A percentile compares a stretch with the other conserved stretches of the same genome.
Evolutionary conservation across 73 alveolate genomes (phyloP).

Genomic region (Symbiodinium natans): DNA sequence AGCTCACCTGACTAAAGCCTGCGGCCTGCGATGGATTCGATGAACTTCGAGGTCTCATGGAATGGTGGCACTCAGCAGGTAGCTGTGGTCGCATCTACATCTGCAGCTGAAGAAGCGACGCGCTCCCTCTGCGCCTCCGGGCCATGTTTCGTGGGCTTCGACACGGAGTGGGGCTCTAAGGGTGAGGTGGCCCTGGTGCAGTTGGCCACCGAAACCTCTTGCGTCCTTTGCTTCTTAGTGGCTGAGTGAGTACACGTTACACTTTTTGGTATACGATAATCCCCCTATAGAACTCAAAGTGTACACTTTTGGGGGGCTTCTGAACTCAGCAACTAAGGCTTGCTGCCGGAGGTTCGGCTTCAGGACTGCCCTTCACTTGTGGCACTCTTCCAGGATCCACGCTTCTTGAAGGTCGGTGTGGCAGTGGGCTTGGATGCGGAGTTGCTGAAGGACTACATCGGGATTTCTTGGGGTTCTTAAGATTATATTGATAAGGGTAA

Average conservation of each 20-base stretch:
- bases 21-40: background rate
- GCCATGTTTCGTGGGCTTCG: background rate
- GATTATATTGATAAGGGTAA: no score
- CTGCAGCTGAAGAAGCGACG: slow-evolving; percentile 15
- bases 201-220: slow-evolving; percentile 20
- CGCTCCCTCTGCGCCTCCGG: background rate
- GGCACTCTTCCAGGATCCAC: slow-evolving; percentile 15
- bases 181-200: slow-evolving; percentile 81
- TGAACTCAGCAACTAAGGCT: no score
- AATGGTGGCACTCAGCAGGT: slow-evolving; percentile 20
- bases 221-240: slow-evolving; percentile 38
- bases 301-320: no score
- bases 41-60: slow-evolving; percentile 53
- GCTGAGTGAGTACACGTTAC: no score
- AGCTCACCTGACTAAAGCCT: no score
- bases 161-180: slow-evolving; percentile 70
- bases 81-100: background rate
- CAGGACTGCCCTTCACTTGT: slow-evolving; percentile 41
- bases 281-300: no score
- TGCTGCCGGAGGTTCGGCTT: slow-evolving; percentile 53
- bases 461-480: no score
- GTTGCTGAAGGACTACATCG: slow-evolving; percentile 24
- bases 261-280: no score
- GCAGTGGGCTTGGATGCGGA: slow-evolving; percentile 71
- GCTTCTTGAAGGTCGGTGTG: slow-evolving; percentile 39